Evolutionary conservation across 768 basidiomycete genomes (phyloP), one percentile per base, ranked within the genome.

Genomic region (Agaricus bisporus): DNA sequence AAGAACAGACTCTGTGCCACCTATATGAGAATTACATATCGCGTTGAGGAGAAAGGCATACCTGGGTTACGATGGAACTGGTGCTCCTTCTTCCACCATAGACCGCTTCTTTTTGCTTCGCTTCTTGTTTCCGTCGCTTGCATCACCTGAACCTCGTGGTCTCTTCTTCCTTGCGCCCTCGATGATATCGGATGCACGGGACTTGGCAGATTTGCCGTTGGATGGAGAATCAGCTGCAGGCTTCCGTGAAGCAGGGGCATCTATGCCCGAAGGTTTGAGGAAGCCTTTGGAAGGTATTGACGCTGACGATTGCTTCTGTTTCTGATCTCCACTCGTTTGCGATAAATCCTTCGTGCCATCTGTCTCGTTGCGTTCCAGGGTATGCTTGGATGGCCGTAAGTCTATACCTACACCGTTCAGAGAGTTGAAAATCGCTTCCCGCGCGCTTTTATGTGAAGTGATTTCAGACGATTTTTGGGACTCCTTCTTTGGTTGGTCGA

Each of bases 211-310:
- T 10, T 38, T 49, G 26, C n/a, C 22, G 49, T 37, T 25, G 41
- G 26, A 25, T 39, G 41, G 11, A 45, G 32, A 35, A 41, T 39
- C 14, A 39, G 55, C 41, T 12, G 36, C 49, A 3, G 54, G 28
- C 38, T 57, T 56, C 42, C 58, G 44, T 43, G 54, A 29, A 46
- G 46, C 65, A 32, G 75, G 78, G 41, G 72, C 79, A 54, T 83
- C 81, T 15, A 85, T 73, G 28, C 81, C 82, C 42, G 73, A 68
- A 32, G 83, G 83, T 59, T 81, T 83, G 55, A 82, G 57, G 64
- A 83, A 83, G 8, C 61, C 59, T 35, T n/a, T 51, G 6, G 50
- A 50, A 50, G 25, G 65, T 44, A 42, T 45, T 48, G 26, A 52
- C 10, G 20, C 56, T 53, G 18, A 55, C 38, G 32, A 59, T 14